Percentiles rank a stretch among this genome's conserved stretches.
phyloP scores from a whole-genome alignment of 441 rosid genomes.

The Pelargonium australe region DNA sequence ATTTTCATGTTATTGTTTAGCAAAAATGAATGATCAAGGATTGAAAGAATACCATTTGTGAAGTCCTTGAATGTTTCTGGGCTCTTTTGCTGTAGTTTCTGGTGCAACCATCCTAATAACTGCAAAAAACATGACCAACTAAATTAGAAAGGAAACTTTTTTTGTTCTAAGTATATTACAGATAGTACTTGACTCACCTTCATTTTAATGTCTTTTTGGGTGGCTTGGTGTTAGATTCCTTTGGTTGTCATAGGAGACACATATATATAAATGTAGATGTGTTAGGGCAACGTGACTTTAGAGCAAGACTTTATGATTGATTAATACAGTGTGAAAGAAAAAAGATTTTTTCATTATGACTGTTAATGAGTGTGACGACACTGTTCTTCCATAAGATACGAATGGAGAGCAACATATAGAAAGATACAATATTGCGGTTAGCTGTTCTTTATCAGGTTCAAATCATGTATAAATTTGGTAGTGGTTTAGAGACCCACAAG shows the following conservation, averaged over 20 bases:
- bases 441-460: slow-evolving; percentile 60
- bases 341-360: slow-evolving; percentile 20
- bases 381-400: slow-evolving; percentile 33
- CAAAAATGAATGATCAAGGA: slow-evolving; percentile 16
- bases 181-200: slow-evolving; percentile 42
- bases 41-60: slow-evolving; percentile 45
- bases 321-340: slow-evolving; percentile 18
- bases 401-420: slow-evolving; percentile 55
- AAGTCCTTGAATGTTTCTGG: slow-evolving; percentile 54
- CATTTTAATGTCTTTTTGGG: slow-evolving; percentile 43
- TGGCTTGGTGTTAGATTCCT: slow-evolving; percentile 29
- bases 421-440: slow-evolving; percentile 67
- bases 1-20: slow-evolving; percentile 6
- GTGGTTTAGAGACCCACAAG: slow-evolving; percentile 29
- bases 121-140: slow-evolving; percentile 40
- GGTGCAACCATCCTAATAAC: slow-evolving; percentile 79
- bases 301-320: slow-evolving; percentile 29
- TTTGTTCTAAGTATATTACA: slow-evolving; percentile 24
- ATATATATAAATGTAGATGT: slow-evolving; percentile 22
- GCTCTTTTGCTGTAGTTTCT: slow-evolving; percentile 42
- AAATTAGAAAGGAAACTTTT: slow-evolving; percentile 24
- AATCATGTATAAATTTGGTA: slow-evolving; percentile 46
- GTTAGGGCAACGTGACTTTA: slow-evolving; percentile 26
- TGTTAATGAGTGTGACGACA: slow-evolving; percentile 29
- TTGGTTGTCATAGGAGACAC: slow-evolving; percentile 30